These are phyloP conservation scores for Pichia sp. DNA, from an alignment of 1,139 yeast genomes.

Conservation along the genomic window DNA sequence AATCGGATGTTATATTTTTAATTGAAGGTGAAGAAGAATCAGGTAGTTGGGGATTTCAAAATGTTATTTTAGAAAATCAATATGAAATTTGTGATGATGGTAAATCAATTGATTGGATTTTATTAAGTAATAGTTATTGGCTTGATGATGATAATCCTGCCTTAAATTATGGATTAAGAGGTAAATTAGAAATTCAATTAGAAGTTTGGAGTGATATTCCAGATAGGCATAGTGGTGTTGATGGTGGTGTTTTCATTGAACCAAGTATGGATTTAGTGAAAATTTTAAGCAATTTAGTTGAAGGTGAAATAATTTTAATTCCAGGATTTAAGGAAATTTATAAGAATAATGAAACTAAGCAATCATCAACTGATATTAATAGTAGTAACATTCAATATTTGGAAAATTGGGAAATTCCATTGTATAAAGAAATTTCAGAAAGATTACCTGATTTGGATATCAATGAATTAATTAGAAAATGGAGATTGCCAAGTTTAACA, in stretches of 20 bases:
- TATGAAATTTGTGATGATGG: slow-evolving; percentile 46
- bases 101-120: slow-evolving; percentile 67
- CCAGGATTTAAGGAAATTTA: slow-evolving; percentile 34
- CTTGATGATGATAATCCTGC: slow-evolving; percentile 85
- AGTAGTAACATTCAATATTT: slow-evolving; percentile 5
- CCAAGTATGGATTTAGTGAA: slow-evolving; percentile 84
- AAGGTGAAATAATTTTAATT: slow-evolving; percentile 52
- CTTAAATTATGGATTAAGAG: slow-evolving; percentile 87
- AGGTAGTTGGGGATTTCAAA: slow-evolving; percentile 81
- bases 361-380: background rate
- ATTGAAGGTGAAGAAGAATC: slow-evolving; percentile 96
- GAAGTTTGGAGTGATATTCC: slow-evolving; percentile 66
- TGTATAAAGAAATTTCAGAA: slow-evolving; percentile 53
- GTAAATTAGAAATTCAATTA: slow-evolving; percentile 77
- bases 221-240: slow-evolving; percentile 93
- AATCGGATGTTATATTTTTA: slow-evolving; percentile 71
- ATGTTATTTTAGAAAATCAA: slow-evolving; percentile 45
- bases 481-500: slow-evolving; percentile 89
- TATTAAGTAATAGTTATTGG: slow-evolving; percentile 92
- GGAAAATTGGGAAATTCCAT: slow-evolving; percentile 17
- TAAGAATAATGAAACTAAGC: background rate
- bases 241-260: slow-evolving; percentile 86
- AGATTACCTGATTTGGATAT: slow-evolving; percentile 35
- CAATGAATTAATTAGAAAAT: slow-evolving; percentile 58
- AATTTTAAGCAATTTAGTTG: slow-evolving; percentile 56